Evolutionary conservation across 768 basidiomycete genomes (phyloP).

Genomic region (Saitozyma podzolica): DNA sequence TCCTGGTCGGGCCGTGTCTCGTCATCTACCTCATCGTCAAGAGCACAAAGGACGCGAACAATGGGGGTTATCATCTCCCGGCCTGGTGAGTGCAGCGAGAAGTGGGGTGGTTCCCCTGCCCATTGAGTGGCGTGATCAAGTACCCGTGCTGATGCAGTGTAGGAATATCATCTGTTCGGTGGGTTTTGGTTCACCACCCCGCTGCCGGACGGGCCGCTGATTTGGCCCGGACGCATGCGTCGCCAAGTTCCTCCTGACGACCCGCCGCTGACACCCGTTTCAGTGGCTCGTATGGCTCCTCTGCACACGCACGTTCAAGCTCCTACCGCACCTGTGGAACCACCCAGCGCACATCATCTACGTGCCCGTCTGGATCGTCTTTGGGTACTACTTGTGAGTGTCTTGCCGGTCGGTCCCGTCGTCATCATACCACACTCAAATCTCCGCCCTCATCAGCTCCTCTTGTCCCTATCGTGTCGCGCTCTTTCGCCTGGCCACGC

Average conservation of each 20-base stretch:
- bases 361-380: slow-evolving; percentile 81
- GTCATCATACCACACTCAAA: neutral
- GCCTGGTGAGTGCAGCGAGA: slow-evolving; percentile 47
- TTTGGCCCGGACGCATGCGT: too few relatives aligned
- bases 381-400: slow-evolving; percentile 80
- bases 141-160: slow-evolving; percentile 28
- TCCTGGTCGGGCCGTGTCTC: slow-evolving; percentile 78
- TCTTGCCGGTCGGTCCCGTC: neutral
- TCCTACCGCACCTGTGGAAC: slow-evolving; percentile 76
- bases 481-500: neutral
- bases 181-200: slow-evolving; percentile 5
- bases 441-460: neutral
- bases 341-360: slow-evolving; percentile 73
- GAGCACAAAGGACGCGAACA: slow-evolving; percentile 60
- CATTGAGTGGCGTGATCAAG: neutral
- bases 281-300: slow-evolving; percentile 56
- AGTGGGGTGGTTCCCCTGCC: neutral
- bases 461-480: neutral
- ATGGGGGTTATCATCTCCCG: slow-evolving; percentile 50
- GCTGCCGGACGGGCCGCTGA: neutral
- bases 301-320: slow-evolving; percentile 60
- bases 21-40: slow-evolving; percentile 76
- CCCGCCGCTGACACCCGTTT: neutral
- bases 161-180: slow-evolving; percentile 47
- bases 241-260: too few relatives aligned